Percentiles rank a stretch among this genome's conserved stretches.
These are phyloP conservation scores for Cutaneotrichosporon sp. DNA, from an alignment of 1,284 basidiomycete species.

Conservation along the genomic window DNA sequence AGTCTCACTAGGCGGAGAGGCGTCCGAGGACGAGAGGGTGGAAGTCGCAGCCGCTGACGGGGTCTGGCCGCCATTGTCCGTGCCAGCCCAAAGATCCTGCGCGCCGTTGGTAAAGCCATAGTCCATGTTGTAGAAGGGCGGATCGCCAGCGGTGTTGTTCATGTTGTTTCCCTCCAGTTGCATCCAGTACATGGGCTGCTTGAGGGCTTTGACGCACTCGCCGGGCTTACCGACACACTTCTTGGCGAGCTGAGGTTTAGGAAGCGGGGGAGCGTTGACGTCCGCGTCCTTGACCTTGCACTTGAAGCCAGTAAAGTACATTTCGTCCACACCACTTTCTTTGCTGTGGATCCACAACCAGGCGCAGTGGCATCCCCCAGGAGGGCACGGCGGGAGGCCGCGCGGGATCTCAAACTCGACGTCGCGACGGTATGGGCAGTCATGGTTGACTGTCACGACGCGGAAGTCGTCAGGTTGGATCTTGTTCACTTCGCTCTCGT, in stretches of 20 bases:
- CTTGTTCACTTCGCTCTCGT: constrained; percentile 55
- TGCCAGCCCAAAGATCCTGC: constrained; percentile 27
- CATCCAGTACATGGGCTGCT: constrained; percentile 16
- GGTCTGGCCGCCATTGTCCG: too few species aligned
- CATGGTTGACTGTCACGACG: constrained; percentile 65
- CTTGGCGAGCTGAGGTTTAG: constrained; percentile 33
- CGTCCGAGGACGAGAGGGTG: too few species aligned
- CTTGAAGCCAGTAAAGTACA: constrained; percentile 37
- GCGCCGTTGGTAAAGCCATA: constrained; percentile 49
- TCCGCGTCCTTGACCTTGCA: constrained; percentile 44
- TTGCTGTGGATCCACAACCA: constrained; percentile 61
- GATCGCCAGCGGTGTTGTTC: constrained; percentile 41
- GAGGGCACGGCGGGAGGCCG: constrained; percentile 60
- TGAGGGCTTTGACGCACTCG: constrained; percentile 30
- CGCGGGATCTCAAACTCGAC: constrained; percentile 64
- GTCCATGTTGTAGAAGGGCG: constrained; percentile 34
- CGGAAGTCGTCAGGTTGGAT: constrained; percentile 63
- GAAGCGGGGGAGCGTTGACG: constrained; percentile 19
- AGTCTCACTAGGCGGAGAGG: too few species aligned
- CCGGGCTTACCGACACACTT: constrained; percentile 3
- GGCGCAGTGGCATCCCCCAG: constrained; percentile 61
- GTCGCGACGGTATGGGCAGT: constrained; percentile 60
- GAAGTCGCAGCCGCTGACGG: too few species aligned
- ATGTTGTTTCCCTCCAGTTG: constrained; percentile 51
- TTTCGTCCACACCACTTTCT: constrained; percentile 15